Evolutionary conservation across 1,284 basidiomycete species (phyloP).

Genomic region (Ceratobasidium sp.): DNA sequence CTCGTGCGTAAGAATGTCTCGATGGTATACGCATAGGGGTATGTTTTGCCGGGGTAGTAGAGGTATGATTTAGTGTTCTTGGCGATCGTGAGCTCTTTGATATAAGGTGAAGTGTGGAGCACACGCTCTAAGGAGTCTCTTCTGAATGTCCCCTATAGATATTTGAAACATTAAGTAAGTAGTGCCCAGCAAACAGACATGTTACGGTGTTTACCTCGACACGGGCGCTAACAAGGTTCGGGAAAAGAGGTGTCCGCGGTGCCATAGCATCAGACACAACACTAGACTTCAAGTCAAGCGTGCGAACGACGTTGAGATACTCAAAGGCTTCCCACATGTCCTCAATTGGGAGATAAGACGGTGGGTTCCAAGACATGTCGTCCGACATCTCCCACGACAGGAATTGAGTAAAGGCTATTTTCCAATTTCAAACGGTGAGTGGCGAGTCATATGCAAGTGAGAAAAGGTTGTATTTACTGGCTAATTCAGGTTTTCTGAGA

Average conservation of each 20-base stretch:
- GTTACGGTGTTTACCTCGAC: background rate
- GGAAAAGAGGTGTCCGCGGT: conserved; percentile 14
- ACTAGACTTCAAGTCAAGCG: background rate
- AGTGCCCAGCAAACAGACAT: background rate
- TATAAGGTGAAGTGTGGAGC: conserved; percentile 3
- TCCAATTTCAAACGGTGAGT: background rate
- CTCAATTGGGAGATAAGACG: background rate
- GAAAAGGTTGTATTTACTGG: background rate
- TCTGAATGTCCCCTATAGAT: conserved; percentile 10
- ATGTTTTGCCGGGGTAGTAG: conserved; percentile 3
- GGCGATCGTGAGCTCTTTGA: conserved; percentile 5
- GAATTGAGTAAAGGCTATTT: conserved; percentile 10
- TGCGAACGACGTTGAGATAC: conserved; percentile 8
- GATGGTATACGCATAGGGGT: conserved; percentile 14
- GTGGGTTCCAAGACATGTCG: background rate
- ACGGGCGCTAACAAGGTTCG: background rate
- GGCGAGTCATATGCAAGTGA: background rate
- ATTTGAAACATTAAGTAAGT: background rate
- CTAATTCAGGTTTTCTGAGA: conserved; percentile 7
- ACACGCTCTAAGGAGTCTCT: conserved; percentile 4
- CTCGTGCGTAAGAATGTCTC: conserved; percentile 9
- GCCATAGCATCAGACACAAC: conserved; percentile 1
- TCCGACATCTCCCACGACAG: conserved; percentile 20
- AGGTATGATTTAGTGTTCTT: conserved; percentile 8
- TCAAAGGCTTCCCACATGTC: conserved; percentile 5